Base-by-base conservation (phyloP, 2,329 filamentous ascomycete genomes). In the Microcyclosporella mali region DNA sequence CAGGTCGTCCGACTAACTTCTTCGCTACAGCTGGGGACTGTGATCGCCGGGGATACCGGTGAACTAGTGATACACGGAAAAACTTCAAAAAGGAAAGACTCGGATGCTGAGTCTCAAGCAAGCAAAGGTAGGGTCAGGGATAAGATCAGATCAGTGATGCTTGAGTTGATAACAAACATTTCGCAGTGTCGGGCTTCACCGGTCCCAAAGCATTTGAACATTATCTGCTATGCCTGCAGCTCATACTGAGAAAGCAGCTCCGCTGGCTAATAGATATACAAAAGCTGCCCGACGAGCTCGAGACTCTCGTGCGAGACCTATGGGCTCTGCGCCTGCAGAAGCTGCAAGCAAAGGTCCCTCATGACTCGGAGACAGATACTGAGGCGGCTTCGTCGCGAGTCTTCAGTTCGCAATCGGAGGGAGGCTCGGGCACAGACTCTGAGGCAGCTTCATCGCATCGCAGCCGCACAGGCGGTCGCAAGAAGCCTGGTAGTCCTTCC, bases 171-270 rank as follows among this genome's bases (percentile, higher is more conserved):
- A 8, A 32, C 35, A 41, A 41, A 47, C 45, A 33, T 33, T 10
- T 16, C 14, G 36, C 33, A 49, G 47, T 31, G 25, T 46, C 55
- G 29, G 74, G 65, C 44, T 71, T 73, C 55, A 70, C 63, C 4
- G 89, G 89, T 32, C 71, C 77, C 35, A 74, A 79, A 40, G 90
- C 84, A 11, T 79, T 81, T 51, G 79, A 84, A 50, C 75, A 95
- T 17, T 95, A 86, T 61, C 71, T 97, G 28, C 84, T 94, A 61
- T 84, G 80, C 50, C 77, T 94, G 46, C 90, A 97, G 65, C 71
- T 95, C 25, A 75, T 97, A 36, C 69, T 98, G 19, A 81, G 88
- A 61, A 86, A 84, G 59, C 90, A 97, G 68, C 69, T 87, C 12
- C 67, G 78, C 58, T 89, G 83, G 73, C 70, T 97, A 21, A 70